Evolutionary conservation across 345 rosid genomes (phyloP), one percentile per base, ranked within the genome.

Genomic region (Eucalyptus paniculata): DNA sequence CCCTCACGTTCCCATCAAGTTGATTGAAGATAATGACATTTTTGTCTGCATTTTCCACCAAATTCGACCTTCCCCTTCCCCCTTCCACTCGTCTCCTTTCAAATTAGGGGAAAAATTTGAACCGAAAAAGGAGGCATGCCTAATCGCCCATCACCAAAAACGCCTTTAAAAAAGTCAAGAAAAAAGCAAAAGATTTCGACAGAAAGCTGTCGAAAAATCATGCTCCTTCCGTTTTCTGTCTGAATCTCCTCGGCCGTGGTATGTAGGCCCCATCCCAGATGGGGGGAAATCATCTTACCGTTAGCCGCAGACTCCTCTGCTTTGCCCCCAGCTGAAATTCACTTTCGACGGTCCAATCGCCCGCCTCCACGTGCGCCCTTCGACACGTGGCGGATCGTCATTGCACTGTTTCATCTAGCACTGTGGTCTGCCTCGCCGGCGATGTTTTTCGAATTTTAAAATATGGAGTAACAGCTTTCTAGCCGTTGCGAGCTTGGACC

Each of bases 401-500:
- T 6, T 26, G 24, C 24, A 19, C 21, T 47, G 89, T 51, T 12
- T 77, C 12, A 14, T 45, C 16, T 37, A 40, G 60, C 17, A 49
- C 44, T 18, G 21, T 13, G 23, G 19, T 10, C 4, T 24, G n/a
- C 51, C 13, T 56, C 62, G 30, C 62, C 62, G 62, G 86, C 65
- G 50, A 56, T 56, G 62, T 56, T 56, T 89, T 90, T 88, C 50
- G 51, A 81, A 92, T 80, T 90, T 93, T 58, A 87, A 92, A 94
- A 91, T 60, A 14, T 1, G 9, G 1, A 23, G 82, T 40, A 23
- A 90, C 88, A 89, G 88, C 92, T 92, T 94, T 92, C 93, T 95
- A 97, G 96, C 99, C 98, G 97, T 97, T 95, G 96, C 89, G 91
- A 87, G 95, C 89, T 87, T 62, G 56, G 88, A 89, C 56, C 26